phyloP scores from a whole-genome alignment of 2,329 filamentous ascomycete genomes.

The Parastagonospora nodorum region DNA sequence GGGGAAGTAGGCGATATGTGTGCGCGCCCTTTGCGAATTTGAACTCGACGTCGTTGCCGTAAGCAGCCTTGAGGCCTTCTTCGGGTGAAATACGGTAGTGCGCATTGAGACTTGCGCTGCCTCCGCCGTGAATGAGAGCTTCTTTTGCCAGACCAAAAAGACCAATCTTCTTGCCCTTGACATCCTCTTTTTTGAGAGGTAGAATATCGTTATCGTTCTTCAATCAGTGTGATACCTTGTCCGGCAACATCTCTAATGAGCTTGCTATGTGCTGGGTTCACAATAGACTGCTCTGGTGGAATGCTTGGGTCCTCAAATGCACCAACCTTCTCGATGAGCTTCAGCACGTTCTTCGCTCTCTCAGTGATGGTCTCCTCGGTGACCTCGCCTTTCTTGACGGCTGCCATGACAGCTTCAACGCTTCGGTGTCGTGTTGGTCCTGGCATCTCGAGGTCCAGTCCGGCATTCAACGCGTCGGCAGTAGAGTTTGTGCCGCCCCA shows the following conservation, averaged over 20 bases:
- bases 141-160: slow-evolving; percentile 71
- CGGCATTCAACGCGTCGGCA: slow-evolving; percentile 42
- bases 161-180: slow-evolving; percentile 62
- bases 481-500: slow-evolving; percentile 57
- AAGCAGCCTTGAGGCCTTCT: slow-evolving; percentile 31
- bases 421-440: slow-evolving; percentile 67
- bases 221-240: slow-evolving; percentile 71
- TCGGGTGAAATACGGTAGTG: slow-evolving; percentile 35
- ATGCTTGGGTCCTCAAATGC: slow-evolving; percentile 64
- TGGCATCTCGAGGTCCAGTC: slow-evolving; percentile 47
- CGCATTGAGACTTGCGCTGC: slow-evolving; percentile 35
- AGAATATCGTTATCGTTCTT: slow-evolving; percentile 71
- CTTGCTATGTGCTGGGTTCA: slow-evolving; percentile 63
- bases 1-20: slow-evolving; percentile 41
- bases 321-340: slow-evolving; percentile 70
- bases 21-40: slow-evolving; percentile 41
- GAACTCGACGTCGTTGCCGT: slow-evolving; percentile 37
- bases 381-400: slow-evolving; percentile 55
- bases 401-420: slow-evolving; percentile 64
- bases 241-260: slow-evolving; percentile 68
- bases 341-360: slow-evolving; percentile 49
- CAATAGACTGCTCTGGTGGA: slow-evolving; percentile 64
- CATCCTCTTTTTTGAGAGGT: slow-evolving; percentile 66
- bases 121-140: slow-evolving; percentile 41
- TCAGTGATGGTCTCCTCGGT: slow-evolving; percentile 42